A percentile compares a stretch with the other conserved stretches of the same genome.
phyloP scores from a whole-genome alignment of 2,329 filamentous ascomycete genomes.

The Botrytis medusae region DNA sequence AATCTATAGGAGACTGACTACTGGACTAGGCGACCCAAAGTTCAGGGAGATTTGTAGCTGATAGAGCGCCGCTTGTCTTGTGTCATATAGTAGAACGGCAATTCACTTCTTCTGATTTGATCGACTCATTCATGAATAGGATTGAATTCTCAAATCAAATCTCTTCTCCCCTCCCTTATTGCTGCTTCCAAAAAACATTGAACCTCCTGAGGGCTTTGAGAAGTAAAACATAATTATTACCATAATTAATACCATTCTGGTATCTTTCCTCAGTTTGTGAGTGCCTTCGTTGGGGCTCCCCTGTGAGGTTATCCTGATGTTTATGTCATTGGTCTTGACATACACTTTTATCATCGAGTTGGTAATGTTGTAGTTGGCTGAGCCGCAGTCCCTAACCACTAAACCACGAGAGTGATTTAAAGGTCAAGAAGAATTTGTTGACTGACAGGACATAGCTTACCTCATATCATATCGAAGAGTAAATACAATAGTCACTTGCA shows the following conservation, averaged over 20 bases:
- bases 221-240: too few relatives aligned
- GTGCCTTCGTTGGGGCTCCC: neutral
- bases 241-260: neutral
- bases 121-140: neutral
- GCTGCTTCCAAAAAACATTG: neutral
- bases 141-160: neutral
- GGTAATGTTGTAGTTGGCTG: neutral
- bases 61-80: neutral
- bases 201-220: neutral
- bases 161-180: neutral
- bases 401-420: neutral
- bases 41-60: too few relatives aligned
- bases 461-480: neutral
- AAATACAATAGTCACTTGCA: neutral
- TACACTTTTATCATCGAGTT: neutral
- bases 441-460: neutral
- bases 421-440: neutral
- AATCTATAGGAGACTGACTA: neutral
- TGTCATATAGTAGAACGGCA: neutral
- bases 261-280: neutral
- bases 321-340: neutral
- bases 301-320: neutral
- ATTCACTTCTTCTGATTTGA: neutral
- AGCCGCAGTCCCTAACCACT: neutral
- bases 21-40: too few relatives aligned